phyloP scores from a whole-genome alignment of 768 basidiomycete genomes.

The Tylopilus cervinicoccineus region DNA sequence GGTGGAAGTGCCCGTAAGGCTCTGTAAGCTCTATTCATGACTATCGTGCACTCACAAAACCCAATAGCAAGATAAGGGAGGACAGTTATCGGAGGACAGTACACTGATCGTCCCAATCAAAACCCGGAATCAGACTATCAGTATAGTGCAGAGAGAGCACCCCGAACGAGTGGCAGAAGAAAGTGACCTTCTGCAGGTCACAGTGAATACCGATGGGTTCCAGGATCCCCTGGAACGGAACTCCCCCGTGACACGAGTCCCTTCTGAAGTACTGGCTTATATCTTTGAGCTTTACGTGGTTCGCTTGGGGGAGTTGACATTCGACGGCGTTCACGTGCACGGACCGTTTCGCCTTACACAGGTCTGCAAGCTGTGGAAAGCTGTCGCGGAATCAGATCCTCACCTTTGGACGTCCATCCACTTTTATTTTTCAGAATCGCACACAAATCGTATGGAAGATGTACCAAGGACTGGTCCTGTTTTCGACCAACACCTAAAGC shows the following conservation, averaged over 20 bases:
- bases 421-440: constrained; percentile 7
- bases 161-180: too few species aligned
- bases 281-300: constrained; percentile 12
- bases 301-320: not conserved
- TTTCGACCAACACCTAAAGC: constrained; percentile 12
- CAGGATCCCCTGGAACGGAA: not conserved
- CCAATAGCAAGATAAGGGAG: too few species aligned
- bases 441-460: not conserved
- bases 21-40: too few species aligned
- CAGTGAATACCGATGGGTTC: not conserved
- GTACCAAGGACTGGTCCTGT: not conserved
- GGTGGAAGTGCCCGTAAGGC: too few species aligned
- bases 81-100: too few species aligned
- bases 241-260: constrained; percentile 11
- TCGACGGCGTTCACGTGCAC: not conserved
- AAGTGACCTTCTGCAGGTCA: too few species aligned
- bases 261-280: constrained; percentile 35
- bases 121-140: too few species aligned
- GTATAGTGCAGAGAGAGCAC: too few species aligned
- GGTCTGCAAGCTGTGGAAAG: constrained; percentile 23
- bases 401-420: constrained; percentile 23
- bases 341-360: constrained; percentile 13
- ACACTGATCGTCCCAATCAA: too few species aligned
- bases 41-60: too few species aligned
- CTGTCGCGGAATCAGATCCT: constrained; percentile 8